Evolutionary conservation across 345 rosid species (phyloP), one percentile per base, ranked within the genome.

Genomic region (Chamaenerion angustifolium): DNA sequence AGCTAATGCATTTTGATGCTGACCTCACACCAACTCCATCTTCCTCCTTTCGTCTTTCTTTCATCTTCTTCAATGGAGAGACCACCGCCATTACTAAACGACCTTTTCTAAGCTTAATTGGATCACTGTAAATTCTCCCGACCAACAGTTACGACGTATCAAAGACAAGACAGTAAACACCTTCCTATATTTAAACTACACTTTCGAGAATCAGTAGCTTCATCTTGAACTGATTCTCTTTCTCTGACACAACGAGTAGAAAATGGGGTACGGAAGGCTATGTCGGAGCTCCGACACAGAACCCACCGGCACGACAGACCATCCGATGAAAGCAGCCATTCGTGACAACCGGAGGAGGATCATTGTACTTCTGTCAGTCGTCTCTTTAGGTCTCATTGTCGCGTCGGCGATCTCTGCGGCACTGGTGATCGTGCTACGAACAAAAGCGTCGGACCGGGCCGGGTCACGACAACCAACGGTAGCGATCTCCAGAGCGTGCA

Each of bases 401-500:
- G 82, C 79, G 54, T 87, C 99, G 10, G 84, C 69, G 8, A 63
- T 81, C 25, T 75, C 88, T 19, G 88, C 86, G 56, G 42, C 64
- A 1, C 41, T 77, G 10, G 48, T 83, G 5, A 25, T 80, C 53
- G 74, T 75, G 11, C 40, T 75, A 43, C 69, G 77, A 14, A 13
- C 68, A 13, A 55, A 48, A 8, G 56, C 74, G n/a, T 45, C 61
- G 19, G 51, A 50, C 45, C 12, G 48, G 3, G 7, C 43, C 35
- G 14, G 21, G 37, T 49, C 55, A 57, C 77, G 70, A 9, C 79
- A 67, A 59, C 99, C 99, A 6, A 88, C 84, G 14, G 73, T 72
- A 49, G 88, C 99, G 8, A 92, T 92, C n/a, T 82, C 96, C 0
- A 66, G 67, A 46, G 59, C 90, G 0, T 92, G 99, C 55, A 56